These are phyloP conservation scores for Kazachstania sp. DNA, from an alignment of 1,139 yeast genomes.

Conservation along the genomic window DNA sequence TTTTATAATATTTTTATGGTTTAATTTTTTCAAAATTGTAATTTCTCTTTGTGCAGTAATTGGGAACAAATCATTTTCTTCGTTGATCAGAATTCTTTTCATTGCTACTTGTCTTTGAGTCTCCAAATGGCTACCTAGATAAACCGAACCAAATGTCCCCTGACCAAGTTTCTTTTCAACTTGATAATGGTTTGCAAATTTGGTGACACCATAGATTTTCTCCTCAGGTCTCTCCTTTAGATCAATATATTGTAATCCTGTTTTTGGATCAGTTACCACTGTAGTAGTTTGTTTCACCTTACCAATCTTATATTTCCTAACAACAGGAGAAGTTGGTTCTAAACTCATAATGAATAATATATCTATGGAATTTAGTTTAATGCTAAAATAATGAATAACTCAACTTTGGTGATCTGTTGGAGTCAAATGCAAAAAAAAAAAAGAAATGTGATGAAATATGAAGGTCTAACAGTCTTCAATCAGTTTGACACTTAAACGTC, in stretches of 20 bases:
- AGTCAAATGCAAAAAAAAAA: no score
- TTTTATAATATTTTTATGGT: conserved; percentile 65
- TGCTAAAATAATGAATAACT: no score
- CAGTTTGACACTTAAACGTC: no score
- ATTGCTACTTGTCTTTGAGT: conserved; percentile 64
- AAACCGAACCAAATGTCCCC: conserved; percentile 87
- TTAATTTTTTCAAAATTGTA: conserved; percentile 63
- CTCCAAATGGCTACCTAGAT: conserved; percentile 52
- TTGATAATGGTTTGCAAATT: conserved; percentile 37
- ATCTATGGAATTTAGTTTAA: not conserved
- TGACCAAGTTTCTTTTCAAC: conserved; percentile 70
- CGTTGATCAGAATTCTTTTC: conserved; percentile 74
- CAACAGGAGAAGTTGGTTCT: not conserved
- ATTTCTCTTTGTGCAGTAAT: conserved; percentile 93
- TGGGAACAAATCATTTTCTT: conserved; percentile 88
- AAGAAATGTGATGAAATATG: no score
- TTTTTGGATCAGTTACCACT: conserved; percentile 22
- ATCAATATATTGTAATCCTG: conserved; percentile 24
- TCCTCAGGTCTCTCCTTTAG: conserved; percentile 22
- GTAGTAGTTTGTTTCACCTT: conserved; percentile 30
- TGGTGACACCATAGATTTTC: conserved; percentile 29
- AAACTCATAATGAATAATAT: not conserved
- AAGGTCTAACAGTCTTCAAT: no score
- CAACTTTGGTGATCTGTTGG: no score
- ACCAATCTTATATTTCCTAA: conserved; percentile 28